Evolutionary conservation across 345 rosid genomes (phyloP), one percentile per base, ranked within the genome.

Genomic region (Camelina sativa): DNA sequence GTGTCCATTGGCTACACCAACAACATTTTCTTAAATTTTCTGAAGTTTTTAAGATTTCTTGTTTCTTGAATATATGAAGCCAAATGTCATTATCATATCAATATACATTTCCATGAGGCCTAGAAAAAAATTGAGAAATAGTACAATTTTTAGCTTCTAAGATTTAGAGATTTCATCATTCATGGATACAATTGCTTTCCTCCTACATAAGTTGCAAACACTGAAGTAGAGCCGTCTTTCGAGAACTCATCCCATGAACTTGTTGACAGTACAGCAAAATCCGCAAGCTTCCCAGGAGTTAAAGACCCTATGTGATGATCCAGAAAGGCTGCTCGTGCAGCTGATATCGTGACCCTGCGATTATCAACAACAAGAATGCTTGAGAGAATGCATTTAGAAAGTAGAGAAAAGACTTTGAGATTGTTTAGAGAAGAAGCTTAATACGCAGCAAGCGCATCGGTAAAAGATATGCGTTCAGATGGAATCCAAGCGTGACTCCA

Each of bases 261-360:
- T 7, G 85, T 50, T 8, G 96, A 86, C 56, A 93, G 69, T 44
- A 89, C 17, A 1, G 88, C 93, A 40, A 94, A 94, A 76, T 94
- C 97, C 5, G 98, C 97, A 3, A 91, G 74, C 73, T 91, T 94
- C n/a, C 86, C 91, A 0, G 86, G 71, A 13, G 96, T 76, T 63
- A 91, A 66, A 23, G 97, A 93, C 76, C 98, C 97, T 80, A 91
- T 40, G n/a, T 85, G 81, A 7, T 80, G 67, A 64, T 93, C 96
- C 2, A 89, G 87, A 80, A 93, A 91, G 75, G 94, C 87, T n/a
- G 91, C 89, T 37, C 62, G 71, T 64, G 97, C 97, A 16, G 98
- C 98, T 62, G 92, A 87, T 52, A 89, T 85, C 0, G 98, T 93
- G 75, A 86, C 85, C 86, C 97, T 91, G 88, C 64, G 47, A 71